A percentile compares a stretch with the other conserved stretches of the same genome.
Evolutionary conservation across 768 basidiomycete genomes (phyloP).

Genomic region (Leccinum rimulosum): DNA sequence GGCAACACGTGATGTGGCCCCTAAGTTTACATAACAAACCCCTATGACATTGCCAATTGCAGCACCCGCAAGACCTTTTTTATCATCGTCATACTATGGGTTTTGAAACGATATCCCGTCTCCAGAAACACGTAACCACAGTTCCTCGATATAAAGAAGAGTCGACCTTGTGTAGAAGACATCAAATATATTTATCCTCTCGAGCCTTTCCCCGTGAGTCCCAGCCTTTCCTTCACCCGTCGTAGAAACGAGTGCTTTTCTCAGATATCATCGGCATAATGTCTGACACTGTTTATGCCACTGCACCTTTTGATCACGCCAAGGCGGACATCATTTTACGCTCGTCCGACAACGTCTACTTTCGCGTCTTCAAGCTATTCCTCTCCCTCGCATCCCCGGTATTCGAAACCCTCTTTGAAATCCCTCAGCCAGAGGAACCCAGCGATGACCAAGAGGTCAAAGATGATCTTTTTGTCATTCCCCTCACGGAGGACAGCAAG

Average conservation of each 20-base stretch:
- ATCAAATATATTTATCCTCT: too few relatives aligned
- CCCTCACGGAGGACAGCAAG: too few relatives aligned
- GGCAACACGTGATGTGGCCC: too few relatives aligned
- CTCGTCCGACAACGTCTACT: slow-evolving; percentile 26
- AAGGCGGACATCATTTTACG: slow-evolving; percentile 25
- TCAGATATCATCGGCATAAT: neutral
- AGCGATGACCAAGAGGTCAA: slow-evolving; percentile 9
- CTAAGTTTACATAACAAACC: too few relatives aligned
- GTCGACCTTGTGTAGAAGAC: too few relatives aligned
- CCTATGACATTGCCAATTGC: too few relatives aligned
- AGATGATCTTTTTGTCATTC: too few relatives aligned
- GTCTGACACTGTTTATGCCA: slow-evolving; percentile 1
- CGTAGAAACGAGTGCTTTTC: neutral
- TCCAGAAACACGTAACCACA: too few relatives aligned
- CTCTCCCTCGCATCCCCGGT: slow-evolving; percentile 33
- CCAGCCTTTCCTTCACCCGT: neutral
- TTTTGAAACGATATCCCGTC: too few relatives aligned
- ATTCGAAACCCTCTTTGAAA: slow-evolving; percentile 32
- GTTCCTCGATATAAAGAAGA: too few relatives aligned
- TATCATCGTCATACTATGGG: too few relatives aligned
- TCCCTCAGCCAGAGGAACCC: slow-evolving; percentile 23
- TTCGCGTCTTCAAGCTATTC: slow-evolving; percentile 31
- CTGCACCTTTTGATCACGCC: slow-evolving; percentile 18
- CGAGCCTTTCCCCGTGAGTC: neutral
- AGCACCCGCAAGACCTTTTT: too few relatives aligned